These are phyloP conservation scores for Xylariomycetidae sp. DNA, from an alignment of 2,329 filamentous ascomycete species.

Conservation along the genomic window DNA sequence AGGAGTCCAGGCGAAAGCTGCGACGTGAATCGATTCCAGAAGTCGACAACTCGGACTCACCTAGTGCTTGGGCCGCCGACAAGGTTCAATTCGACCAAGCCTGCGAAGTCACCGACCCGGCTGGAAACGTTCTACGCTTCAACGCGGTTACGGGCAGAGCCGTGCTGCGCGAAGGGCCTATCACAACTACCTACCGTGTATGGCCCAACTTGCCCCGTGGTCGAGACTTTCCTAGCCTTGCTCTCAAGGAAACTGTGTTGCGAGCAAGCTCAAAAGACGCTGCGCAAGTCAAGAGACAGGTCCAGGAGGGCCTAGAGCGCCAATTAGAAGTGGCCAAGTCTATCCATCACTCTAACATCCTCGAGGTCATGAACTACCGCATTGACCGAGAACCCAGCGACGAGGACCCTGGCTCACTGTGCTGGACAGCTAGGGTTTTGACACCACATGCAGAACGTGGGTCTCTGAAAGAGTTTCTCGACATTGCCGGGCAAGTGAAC, in stretches of 20 bases:
- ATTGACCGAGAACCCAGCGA: slow-evolving; percentile 51
- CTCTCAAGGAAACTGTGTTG: slow-evolving; percentile 66
- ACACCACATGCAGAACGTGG: slow-evolving; percentile 75
- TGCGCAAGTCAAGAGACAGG: slow-evolving; percentile 64
- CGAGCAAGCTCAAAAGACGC: slow-evolving; percentile 51
- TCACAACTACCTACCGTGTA: slow-evolving; percentile 66
- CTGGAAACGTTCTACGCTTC: slow-evolving; percentile 61
- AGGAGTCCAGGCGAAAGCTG: slow-evolving; percentile 58
- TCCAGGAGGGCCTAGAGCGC: slow-evolving; percentile 71
- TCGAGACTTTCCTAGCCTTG: slow-evolving; percentile 55
- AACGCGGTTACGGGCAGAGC: slow-evolving; percentile 65
- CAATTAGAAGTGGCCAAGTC: slow-evolving; percentile 70
- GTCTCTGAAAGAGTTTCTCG: slow-evolving; percentile 74
- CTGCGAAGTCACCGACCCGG: slow-evolving; percentile 56
- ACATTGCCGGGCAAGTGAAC: slow-evolving; percentile 68
- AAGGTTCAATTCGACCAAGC: slow-evolving; percentile 60
- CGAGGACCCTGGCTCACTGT: slow-evolving; percentile 31
- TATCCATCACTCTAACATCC: slow-evolving; percentile 68
- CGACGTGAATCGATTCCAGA: slow-evolving; percentile 38
- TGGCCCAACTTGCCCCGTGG: slow-evolving; percentile 56
- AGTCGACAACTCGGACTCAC: slow-evolving; percentile 23
- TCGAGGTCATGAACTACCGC: slow-evolving; percentile 77
- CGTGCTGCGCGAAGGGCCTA: slow-evolving; percentile 57
- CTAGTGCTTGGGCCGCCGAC: too few species aligned
- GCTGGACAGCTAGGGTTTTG: slow-evolving; percentile 70